A percentile compares a stretch with the other conserved stretches of the same genome.
These are phyloP conservation scores for Fusarium sp. DNA, from an alignment of 2,329 filamentous ascomycete species.

Conservation along the genomic window DNA sequence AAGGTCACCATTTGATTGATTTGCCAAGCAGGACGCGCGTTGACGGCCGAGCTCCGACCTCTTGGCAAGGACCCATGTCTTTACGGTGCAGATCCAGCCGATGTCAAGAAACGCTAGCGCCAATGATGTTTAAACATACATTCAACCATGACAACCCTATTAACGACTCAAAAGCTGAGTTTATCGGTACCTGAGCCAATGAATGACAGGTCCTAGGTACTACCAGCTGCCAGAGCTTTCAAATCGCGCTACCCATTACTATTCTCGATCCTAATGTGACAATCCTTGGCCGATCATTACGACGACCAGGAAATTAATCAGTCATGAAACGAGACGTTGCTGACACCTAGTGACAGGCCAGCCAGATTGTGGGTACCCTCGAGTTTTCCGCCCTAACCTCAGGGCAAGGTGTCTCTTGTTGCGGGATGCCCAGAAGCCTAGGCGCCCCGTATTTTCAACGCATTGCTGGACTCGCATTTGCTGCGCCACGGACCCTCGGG, in stretches of 20 bases:
- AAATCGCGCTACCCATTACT: background rate
- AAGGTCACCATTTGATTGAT: slow-evolving; percentile 42
- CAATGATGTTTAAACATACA: slow-evolving; percentile 44
- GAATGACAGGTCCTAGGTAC: background rate
- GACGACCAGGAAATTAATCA: slow-evolving; percentile 2
- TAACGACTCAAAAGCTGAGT: slow-evolving; percentile 28
- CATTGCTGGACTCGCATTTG: slow-evolving; percentile 41
- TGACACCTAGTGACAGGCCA: slow-evolving; percentile 30
- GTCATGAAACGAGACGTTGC: slow-evolving; percentile 25
- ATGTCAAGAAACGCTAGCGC: slow-evolving; percentile 42
- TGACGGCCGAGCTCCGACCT: slow-evolving; percentile 46
- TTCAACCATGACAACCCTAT: slow-evolving; percentile 45
- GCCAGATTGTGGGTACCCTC: slow-evolving; percentile 36
- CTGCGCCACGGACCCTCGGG: slow-evolving; percentile 47
- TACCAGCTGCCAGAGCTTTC: background rate
- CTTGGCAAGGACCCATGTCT: slow-evolving; percentile 47
- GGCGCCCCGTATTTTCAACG: slow-evolving; percentile 44
- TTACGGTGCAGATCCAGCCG: slow-evolving; percentile 47
- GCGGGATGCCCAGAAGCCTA: slow-evolving; percentile 41
- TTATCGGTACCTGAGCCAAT: slow-evolving; percentile 20
- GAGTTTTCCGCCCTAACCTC: slow-evolving; percentile 39
- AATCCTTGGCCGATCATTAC: background rate
- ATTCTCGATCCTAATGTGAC: background rate
- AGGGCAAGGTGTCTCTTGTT: slow-evolving; percentile 38
- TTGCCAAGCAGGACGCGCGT: slow-evolving; percentile 48